These are phyloP conservation scores for Brettanomyces bruxellensis DNA, from an alignment of 805 yeast genomes.

Conservation along the genomic window DNA sequence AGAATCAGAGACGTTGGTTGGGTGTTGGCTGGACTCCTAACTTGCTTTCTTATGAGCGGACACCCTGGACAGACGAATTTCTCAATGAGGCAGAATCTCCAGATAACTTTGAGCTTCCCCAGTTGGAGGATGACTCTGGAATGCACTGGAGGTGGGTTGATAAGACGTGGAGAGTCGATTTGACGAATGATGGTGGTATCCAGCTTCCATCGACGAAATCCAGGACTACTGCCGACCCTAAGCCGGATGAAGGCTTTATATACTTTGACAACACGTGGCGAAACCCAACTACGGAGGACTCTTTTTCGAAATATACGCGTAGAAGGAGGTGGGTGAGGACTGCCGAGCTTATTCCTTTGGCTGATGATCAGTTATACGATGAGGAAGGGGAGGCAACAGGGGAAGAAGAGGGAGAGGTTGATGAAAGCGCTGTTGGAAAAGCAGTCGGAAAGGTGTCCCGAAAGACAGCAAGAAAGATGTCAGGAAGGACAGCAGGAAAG, in stretches of 20 bases:
- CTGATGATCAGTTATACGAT: too few species aligned
- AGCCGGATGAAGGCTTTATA: slow-evolving; percentile 74
- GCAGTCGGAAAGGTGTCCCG: too few species aligned
- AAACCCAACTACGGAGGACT: slow-evolving; percentile 78
- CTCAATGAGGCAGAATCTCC: slow-evolving; percentile 76
- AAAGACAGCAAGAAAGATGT: too few species aligned
- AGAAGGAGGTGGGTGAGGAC: slow-evolving; percentile 94
- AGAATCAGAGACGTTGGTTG: slow-evolving; percentile 94
- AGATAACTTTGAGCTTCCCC: slow-evolving; percentile 74
- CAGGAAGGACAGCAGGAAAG: too few species aligned
- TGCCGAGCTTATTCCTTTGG: slow-evolving; percentile 57
- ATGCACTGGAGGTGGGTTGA: slow-evolving; percentile 95
- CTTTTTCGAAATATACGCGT: slow-evolving; percentile 85
- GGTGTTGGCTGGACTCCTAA: slow-evolving; percentile 98
- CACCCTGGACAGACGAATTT: slow-evolving; percentile 97
- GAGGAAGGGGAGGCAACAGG: too few species aligned
- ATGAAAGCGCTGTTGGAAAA: too few species aligned
- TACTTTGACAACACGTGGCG: slow-evolving; percentile 94
- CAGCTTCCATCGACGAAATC: slow-evolving; percentile 56
- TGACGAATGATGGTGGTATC: slow-evolving; percentile 80
- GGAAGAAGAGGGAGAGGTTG: too few species aligned
- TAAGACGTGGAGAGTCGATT: slow-evolving; percentile 81
- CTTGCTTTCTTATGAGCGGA: slow-evolving; percentile 82
- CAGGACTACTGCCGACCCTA: slow-evolving; percentile 59
- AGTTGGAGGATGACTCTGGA: slow-evolving; percentile 55